These are phyloP conservation scores for Lodderomyces parapsilosis DNA, from an alignment of 1,139 yeast species.

Conservation along the genomic window DNA sequence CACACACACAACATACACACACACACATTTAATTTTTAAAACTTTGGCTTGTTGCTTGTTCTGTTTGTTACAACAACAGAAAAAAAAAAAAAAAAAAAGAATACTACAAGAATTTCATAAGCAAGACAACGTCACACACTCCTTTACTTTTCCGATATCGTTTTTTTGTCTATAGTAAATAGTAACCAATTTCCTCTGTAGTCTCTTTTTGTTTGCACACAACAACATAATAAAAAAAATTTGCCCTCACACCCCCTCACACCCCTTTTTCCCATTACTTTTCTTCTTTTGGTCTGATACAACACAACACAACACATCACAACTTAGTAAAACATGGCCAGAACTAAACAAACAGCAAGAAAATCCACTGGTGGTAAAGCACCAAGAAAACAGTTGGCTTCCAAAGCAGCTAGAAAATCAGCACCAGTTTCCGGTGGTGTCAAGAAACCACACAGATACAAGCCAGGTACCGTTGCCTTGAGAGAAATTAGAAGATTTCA, in stretches of 20 bases:
- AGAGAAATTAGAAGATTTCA: constrained; percentile 57
- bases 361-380: constrained; percentile 56
- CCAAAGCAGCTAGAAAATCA: constrained; percentile 54
- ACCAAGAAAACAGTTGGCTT: constrained; percentile 54
- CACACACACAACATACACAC: too few species aligned
- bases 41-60: too few species aligned
- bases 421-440: constrained; percentile 55
- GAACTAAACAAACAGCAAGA: constrained; percentile 56
- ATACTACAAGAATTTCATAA: too few species aligned
- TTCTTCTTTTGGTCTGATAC: constrained; percentile 4
- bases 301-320: neutral
- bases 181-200: constrained; percentile 6
- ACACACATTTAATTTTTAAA: too few species aligned
- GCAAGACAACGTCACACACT: too few species aligned
- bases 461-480: constrained; percentile 57
- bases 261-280: constrained; percentile 5
- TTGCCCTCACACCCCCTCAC: too few species aligned
- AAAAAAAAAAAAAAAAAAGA: too few species aligned
- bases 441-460: constrained; percentile 54
- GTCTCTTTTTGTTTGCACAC: too few species aligned
- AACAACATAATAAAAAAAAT: neutral
- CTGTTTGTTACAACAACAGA: too few species aligned
- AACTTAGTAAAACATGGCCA: constrained; percentile 46
- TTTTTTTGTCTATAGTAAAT: neutral
- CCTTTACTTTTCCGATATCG: too few species aligned